A percentile compares a stretch with the other conserved stretches of the same genome.
phyloP scores from a whole-genome alignment of 169 alveolate species.

The Plasmodium vivax region DNA sequence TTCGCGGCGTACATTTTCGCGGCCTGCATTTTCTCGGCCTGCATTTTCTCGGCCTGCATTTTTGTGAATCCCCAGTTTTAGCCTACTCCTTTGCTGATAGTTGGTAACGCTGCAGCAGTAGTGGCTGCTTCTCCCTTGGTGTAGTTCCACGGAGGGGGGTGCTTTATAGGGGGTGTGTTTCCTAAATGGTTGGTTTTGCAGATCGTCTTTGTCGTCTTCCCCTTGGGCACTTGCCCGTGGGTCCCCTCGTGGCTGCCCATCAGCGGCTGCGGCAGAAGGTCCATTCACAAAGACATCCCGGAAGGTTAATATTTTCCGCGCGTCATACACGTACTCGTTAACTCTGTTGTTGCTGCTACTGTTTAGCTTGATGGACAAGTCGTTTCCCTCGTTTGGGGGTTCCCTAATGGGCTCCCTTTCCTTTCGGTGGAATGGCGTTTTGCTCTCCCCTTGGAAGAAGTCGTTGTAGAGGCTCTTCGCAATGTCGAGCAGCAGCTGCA shows the following conservation, averaged over 20 bases:
- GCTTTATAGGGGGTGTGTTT: not conserved
- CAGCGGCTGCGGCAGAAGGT: not conserved
- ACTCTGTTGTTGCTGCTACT: not conserved
- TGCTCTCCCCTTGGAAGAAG: constrained; percentile 30
- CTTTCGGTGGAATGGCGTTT: constrained; percentile 14
- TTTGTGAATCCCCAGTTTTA: not conserved
- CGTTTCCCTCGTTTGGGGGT: not conserved
- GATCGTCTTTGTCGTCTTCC: not conserved
- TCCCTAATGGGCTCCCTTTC: constrained; percentile 48
- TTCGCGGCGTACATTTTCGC: not conserved
- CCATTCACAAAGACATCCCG: not conserved
- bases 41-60: not conserved
- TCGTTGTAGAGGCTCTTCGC: constrained; percentile 73
- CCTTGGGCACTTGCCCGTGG: not conserved
- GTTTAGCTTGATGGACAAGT: constrained; percentile 32
- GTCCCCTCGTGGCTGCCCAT: not conserved
- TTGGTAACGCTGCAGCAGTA: not conserved
- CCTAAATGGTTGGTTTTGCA: not conserved
- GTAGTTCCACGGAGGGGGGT: not conserved
- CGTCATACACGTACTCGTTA: constrained; percentile 66
- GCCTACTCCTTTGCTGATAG: not conserved
- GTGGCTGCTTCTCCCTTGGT: not conserved
- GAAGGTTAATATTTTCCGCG: constrained; percentile 49
- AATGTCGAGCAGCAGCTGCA: constrained; percentile 49
- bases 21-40: not conserved